Percentiles rank a stretch among this genome's conserved stretches.
Conservation (phyloP, 2,329 filamentous ascomycete genomes). For the Cytospora leucostoma region DNA sequence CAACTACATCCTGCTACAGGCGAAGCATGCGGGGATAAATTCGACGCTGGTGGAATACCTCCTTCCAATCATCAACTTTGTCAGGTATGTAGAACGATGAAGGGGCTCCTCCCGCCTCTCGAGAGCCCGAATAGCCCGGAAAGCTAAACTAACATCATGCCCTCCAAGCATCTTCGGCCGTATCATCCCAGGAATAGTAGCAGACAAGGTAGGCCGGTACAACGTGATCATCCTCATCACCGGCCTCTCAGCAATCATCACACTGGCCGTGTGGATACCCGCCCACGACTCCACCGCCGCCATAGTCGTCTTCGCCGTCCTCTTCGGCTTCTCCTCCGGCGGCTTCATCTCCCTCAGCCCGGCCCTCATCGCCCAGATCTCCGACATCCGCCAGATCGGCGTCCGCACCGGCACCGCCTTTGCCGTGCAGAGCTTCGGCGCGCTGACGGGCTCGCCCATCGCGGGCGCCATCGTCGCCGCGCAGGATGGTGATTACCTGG, state of each 20-base stretch:
- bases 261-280: slow-evolving; percentile 46
- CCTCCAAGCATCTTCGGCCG: slow-evolving; percentile 49
- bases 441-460: slow-evolving; percentile 60
- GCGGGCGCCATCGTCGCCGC: slow-evolving; percentile 51
- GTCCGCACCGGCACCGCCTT: slow-evolving; percentile 60
- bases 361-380: slow-evolving; percentile 60
- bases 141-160: background rate
- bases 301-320: slow-evolving; percentile 59
- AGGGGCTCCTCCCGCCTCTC: no score
- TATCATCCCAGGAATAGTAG: slow-evolving; percentile 52
- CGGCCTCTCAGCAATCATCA: slow-evolving; percentile 42
- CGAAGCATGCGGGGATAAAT: slow-evolving; percentile 46
- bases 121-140: no score
- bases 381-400: slow-evolving; percentile 60
- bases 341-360: slow-evolving; percentile 62
- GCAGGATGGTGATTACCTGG: slow-evolving; percentile 48
- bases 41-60: slow-evolving; percentile 47
- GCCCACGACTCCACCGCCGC: slow-evolving; percentile 48
- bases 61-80: slow-evolving; percentile 59
- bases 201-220: slow-evolving; percentile 44
- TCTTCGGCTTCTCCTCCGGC: slow-evolving; percentile 68
- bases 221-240: slow-evolving; percentile 50
- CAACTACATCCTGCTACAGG: slow-evolving; percentile 54
- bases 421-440: slow-evolving; percentile 56
- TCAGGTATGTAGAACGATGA: slow-evolving; percentile 42